phyloP scores from a whole-genome alignment of 257 asterid species.

The Capsicum rhomboideum region DNA sequence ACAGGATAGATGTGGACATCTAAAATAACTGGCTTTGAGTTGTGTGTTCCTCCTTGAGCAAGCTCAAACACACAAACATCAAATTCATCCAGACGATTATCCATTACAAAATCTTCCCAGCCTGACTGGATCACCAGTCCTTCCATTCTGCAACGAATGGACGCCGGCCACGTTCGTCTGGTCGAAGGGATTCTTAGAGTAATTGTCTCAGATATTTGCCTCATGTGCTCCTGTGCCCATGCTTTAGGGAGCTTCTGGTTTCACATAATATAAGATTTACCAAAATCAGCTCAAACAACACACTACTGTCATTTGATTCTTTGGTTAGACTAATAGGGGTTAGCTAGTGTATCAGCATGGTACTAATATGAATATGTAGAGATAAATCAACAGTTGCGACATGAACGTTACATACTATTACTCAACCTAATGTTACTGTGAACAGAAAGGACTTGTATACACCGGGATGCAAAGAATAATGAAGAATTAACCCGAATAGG shows the following conservation, averaged over 20 bases:
- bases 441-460: background rate
- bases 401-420: background rate
- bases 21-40: background rate
- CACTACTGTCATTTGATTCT: background rate
- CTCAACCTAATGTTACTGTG: background rate
- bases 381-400: background rate
- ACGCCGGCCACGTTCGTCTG: background rate
- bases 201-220: background rate
- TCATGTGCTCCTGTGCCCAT: background rate
- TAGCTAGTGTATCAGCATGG: background rate
- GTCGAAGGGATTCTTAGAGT: background rate
- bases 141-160: background rate
- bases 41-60: constrained; percentile 1
- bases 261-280: background rate
- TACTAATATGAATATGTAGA: background rate
- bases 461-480: background rate
- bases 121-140: background rate
- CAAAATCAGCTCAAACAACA: background rate
- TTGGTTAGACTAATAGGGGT: background rate
- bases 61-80: background rate
- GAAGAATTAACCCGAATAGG: too few relatives aligned
- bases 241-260: background rate
- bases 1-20: background rate
- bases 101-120: background rate
- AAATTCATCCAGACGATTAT: background rate